Base-by-base conservation (phyloP, 768 basidiomycete genomes). In the Mycena pura region DNA sequence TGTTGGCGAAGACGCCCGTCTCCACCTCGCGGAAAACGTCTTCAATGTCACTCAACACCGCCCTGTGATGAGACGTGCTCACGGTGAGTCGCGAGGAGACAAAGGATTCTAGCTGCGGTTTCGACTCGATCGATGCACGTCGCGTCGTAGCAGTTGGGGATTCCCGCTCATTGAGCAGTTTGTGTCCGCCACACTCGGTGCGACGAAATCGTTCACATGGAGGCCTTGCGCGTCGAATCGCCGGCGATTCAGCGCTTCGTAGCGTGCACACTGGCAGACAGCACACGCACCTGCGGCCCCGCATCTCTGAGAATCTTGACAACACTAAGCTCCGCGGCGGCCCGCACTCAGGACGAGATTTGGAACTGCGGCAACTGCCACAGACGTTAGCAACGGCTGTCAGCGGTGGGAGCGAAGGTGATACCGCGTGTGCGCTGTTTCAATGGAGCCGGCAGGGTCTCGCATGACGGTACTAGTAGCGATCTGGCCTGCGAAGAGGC, bases 251-350 rank as follows among this genome's bases (percentile, higher is more conserved):
- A 27, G 1, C n/a, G n/a, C n/a, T n/a, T n/a, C n/a, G n/a, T n/a
- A n/a, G n/a, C n/a, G n/a, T n/a, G n/a, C 5, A 17, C 17, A 15
- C 19, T 5, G 1, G 6, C 6, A 11, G 6, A 11, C 5, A 7
- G n/a, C 27, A 13, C 17, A 1, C 32, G 19, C 19, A 52, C 51
- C 51, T 41, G 9, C 5, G 51, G 39, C 6, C 74, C 74, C 14
- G 66, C 70, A 22, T 68, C 69, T 1, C 67, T 57, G 14, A 76
- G 51, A n/a, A 74, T 71, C 50, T 73, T 71, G 6, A 55, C 65
- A 10, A 72, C 68, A 41, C 72, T 68, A 3, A 57, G 56, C 46
- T 57, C 34, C 3, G 44, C 24, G 1, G 45, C 56, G 1, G 45
- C 56, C 1, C 25, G 56, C 5, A 57, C n/a, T 13, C 36, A 46